Percentiles rank a stretch among this genome's conserved stretches.
Conservation (phyloP, 78 protist species). For the Speleostelium caveatum region DNA sequence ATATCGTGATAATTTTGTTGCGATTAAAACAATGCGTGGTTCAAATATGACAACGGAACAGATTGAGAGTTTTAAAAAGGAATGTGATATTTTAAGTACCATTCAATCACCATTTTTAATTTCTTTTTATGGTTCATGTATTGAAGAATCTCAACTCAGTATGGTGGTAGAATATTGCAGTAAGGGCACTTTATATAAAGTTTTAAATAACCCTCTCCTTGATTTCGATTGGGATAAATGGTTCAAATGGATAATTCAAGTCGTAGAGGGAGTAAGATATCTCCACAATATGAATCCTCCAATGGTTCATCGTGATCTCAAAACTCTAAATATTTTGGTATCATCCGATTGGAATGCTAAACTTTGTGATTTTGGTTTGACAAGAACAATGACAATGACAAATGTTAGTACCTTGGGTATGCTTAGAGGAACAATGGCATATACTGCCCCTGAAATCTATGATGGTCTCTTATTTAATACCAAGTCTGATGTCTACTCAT, state of each 20-base stretch:
- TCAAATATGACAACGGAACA: conserved; percentile 72
- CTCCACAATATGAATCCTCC: conserved; percentile 79
- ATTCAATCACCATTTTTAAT: conserved; percentile 64
- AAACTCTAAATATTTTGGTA: conserved; percentile 70
- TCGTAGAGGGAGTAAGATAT: conserved; percentile 64
- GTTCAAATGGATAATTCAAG: conserved; percentile 73
- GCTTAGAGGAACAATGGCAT: conserved; percentile 83
- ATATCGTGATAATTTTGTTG: conserved; percentile 64
- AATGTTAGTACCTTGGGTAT: conserved; percentile 67
- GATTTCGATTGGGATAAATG: conserved; percentile 79
- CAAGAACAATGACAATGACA: conserved; percentile 78
- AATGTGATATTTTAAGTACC: conserved; percentile 59
- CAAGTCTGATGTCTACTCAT: conserved; percentile 76
- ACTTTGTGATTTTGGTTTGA: conserved; percentile 88
- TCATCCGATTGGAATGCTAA: conserved; percentile 55
- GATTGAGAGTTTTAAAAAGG: conserved; percentile 45
- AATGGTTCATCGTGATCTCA: conserved; percentile 82
- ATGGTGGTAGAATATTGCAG: conserved; percentile 85
- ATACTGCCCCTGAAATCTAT: conserved; percentile 81
- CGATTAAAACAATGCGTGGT: conserved; percentile 79
- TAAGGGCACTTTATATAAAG: conserved; percentile 72
- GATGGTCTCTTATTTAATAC: conserved; percentile 73
- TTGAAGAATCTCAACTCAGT: conserved; percentile 49
- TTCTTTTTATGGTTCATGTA: conserved; percentile 64
- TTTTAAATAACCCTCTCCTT: conserved; percentile 19